A percentile compares a stretch with the other conserved stretches of the same genome.
These are phyloP conservation scores for Yamadazyma songkhlaensis DNA, from an alignment of 1,139 yeast species.

Conservation along the genomic window DNA sequence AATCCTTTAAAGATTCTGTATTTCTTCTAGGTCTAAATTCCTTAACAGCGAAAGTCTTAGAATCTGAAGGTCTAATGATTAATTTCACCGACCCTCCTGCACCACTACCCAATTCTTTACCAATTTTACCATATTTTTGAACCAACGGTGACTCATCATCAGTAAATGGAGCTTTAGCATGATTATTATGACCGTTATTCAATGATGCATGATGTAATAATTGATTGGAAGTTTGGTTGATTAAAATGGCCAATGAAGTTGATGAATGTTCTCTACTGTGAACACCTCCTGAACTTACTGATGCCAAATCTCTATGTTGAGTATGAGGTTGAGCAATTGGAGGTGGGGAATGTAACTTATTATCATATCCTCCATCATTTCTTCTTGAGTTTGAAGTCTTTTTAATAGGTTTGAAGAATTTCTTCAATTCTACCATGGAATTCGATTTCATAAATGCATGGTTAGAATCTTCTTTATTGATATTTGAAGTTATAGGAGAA, in stretches of 20 bases:
- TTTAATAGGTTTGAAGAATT: slow-evolving; percentile 41
- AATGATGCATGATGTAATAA: slow-evolving; percentile 39
- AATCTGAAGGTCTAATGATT: slow-evolving; percentile 76
- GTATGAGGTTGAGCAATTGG: slow-evolving; percentile 16
- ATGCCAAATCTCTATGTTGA: slow-evolving; percentile 1
- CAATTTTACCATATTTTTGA: slow-evolving; percentile 85
- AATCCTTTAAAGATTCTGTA: slow-evolving; percentile 84
- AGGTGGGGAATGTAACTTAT: slow-evolving; percentile 32
- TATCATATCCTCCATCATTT: slow-evolving; percentile 20
- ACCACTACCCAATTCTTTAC: slow-evolving; percentile 90
- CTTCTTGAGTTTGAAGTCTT: slow-evolving; percentile 23
- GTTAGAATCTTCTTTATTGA: slow-evolving; percentile 26
- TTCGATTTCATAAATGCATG: slow-evolving; percentile 32
- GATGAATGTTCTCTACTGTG: slow-evolving; percentile 36
- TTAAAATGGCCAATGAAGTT: slow-evolving; percentile 41
- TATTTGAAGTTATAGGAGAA: slow-evolving; percentile 10
- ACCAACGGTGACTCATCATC: slow-evolving; percentile 64
- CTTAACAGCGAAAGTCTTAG: slow-evolving; percentile 90
- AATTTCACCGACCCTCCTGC: slow-evolving; percentile 97
- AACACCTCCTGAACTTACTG: slow-evolving; percentile 10
- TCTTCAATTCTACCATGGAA: slow-evolving; percentile 42
- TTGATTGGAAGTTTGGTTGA: slow-evolving; percentile 45
- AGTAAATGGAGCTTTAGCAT: slow-evolving; percentile 40
- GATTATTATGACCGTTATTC: slow-evolving; percentile 15
- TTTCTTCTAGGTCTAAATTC: slow-evolving; percentile 87